Conservation (phyloP, 495 filamentous ascomycete species). For the Hyaloscypha hepaticicola region DNA sequence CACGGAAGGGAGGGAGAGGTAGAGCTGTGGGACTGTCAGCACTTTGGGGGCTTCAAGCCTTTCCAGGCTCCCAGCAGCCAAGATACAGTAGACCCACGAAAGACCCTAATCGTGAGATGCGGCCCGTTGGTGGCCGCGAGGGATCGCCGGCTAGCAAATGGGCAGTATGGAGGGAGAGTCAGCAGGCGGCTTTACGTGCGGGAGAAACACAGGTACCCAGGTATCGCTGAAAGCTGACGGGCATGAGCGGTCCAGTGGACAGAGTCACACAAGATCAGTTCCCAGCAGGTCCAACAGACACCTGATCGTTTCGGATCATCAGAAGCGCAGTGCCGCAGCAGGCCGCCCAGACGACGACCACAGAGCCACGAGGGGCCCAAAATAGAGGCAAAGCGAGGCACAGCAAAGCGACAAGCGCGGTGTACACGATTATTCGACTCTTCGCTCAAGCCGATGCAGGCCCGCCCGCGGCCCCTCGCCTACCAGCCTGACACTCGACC, state of each 20-base stretch:
- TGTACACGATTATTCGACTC: not conserved
- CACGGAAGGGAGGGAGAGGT: not conserved
- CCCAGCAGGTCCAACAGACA: slow-evolving; percentile 19
- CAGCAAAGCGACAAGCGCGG: slow-evolving; percentile 33
- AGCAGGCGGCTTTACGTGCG: slow-evolving; percentile 8
- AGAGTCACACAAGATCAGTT: not conserved
- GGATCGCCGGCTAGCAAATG: slow-evolving; percentile 13
- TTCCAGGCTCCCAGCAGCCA: not conserved
- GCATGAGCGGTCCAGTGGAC: slow-evolving; percentile 17
- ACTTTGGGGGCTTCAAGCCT: not conserved
- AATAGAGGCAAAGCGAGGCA: slow-evolving; percentile 29
- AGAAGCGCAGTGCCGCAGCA: slow-evolving; percentile 20
- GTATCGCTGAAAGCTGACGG: slow-evolving; percentile 32
- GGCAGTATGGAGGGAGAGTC: not conserved
- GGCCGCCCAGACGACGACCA: not conserved
- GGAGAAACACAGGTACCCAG: not conserved
- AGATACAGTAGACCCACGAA: not conserved
- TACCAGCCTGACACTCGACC: not conserved
- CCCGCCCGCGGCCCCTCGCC: slow-evolving; percentile 1
- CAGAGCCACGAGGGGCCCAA: slow-evolving; percentile 4
- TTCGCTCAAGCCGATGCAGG: slow-evolving; percentile 24
- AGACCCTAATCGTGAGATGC: slow-evolving; percentile 27
- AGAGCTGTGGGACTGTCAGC: not conserved
- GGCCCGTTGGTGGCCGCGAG: slow-evolving; percentile 26
- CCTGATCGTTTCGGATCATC: slow-evolving; percentile 16